Base-by-base conservation (phyloP, 148 eudicot species). In the Pharnaceum exiguum region DNA sequence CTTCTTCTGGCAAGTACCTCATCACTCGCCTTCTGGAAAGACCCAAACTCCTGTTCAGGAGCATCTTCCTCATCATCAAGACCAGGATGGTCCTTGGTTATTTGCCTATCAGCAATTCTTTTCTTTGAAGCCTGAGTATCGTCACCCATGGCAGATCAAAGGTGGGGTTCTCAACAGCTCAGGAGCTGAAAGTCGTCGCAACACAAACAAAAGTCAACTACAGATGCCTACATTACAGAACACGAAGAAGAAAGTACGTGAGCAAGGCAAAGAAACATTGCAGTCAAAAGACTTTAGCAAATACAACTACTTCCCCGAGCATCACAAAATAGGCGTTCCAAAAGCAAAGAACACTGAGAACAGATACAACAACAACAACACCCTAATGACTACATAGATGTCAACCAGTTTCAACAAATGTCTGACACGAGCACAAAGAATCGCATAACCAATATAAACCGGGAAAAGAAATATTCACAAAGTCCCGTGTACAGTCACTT, bases 101-200 rank as follows among this genome's bases (percentile, higher is more conserved):
- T 58, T 66, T 93, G 83, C 53, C 86, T 86, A 39, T 85, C 95
- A 35, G 96, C 99, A 63, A 85, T 82, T 69, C 99, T 79, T 64
- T 93, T 89, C 76, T 86, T 88, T 31, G 95, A 83, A 61, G 95
- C 80, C 61, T 81, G 96, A 57, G 76, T 75, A 48, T 83, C 88
- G 51, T 91, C 96, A 59, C 77, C 89, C 95, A 87, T 90, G 28
- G 27, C 12, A 51, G 51, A 26, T 3, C 25, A 22, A 7, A 3
- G 11, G 12, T 7, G 7, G 38, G 43, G 12, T 10, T 18, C 19
- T 12, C 2, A 13, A 7, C 38, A 59, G 18, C 38, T 38, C 55
- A 42, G 57, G 70, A 66, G 51, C 71, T 46, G 77, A 75, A 36
- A 76, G 65, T 64, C 63, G 66, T 63, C 27, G 27, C 44, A 7